These are phyloP conservation scores for Dimargaris verticillata DNA, from an alignment of 192 early-diverging fungal species.

Conservation along the genomic window DNA sequence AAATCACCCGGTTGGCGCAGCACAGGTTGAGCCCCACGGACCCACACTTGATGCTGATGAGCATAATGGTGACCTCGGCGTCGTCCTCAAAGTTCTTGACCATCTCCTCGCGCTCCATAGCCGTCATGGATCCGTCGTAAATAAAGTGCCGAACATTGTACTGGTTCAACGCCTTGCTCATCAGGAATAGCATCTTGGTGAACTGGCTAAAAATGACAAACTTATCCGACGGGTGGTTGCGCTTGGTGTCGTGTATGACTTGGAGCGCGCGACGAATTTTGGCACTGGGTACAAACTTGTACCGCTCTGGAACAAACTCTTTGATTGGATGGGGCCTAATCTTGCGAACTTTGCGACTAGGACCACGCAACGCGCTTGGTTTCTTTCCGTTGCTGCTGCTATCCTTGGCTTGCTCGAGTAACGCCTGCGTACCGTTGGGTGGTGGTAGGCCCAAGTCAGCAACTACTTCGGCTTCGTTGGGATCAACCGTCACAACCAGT, in stretches of 20 bases:
- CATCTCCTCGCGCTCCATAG: conserved; percentile 5
- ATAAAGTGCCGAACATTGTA: background rate
- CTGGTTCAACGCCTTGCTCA: conserved; percentile 1
- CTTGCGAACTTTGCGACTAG: background rate
- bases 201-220: conserved; percentile 16
- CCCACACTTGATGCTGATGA: conserved; percentile 20
- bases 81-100: background rate
- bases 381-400: too few relatives aligned
- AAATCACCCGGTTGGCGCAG: conserved; percentile 47
- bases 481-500: background rate
- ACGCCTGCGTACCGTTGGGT: background rate
- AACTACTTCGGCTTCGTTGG: background rate
- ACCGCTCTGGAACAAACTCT: background rate
- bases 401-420: too few relatives aligned
- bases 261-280: conserved; percentile 13
- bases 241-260: conserved; percentile 13
- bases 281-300: conserved; percentile 12
- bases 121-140: conserved; percentile 9
- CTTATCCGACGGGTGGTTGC: conserved; percentile 12
- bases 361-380: too few relatives aligned
- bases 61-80: conserved; percentile 11
- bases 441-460: background rate
- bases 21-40: conserved; percentile 55
- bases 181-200: background rate
- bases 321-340: background rate